phyloP scores from a whole-genome alignment of 495 filamentous ascomycete genomes.

The Aspergillus ellipticus region DNA sequence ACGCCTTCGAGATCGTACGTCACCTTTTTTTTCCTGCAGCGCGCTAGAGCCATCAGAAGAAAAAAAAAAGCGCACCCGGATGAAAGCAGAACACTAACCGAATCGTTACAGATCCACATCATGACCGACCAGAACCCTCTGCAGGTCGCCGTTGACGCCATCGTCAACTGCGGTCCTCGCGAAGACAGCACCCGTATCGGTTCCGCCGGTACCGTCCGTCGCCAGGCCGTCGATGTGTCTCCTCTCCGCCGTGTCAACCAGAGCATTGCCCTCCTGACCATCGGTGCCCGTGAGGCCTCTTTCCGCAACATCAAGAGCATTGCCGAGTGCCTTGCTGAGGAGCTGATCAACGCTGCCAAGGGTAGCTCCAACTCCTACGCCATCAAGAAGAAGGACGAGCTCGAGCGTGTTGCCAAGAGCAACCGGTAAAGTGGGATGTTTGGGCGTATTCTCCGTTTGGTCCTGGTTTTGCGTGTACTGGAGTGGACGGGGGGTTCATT shows the following conservation, averaged over 20 bases:
- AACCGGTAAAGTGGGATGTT: constrained; percentile 76
- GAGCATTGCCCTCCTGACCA: constrained; percentile 94
- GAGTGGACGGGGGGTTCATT: constrained; percentile 48
- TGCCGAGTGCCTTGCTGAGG: constrained; percentile 97
- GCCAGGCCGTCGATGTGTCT: constrained; percentile 99
- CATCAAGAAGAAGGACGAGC: constrained; percentile 99
- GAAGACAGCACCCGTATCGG: constrained; percentile 99
- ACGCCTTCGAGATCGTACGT: constrained; percentile 98
- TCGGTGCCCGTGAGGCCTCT: constrained; percentile 91
- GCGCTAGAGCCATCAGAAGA: constrained; percentile 3
- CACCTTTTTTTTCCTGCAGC: not conserved
- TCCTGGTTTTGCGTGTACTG: constrained; percentile 43
- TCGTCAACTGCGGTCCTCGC: constrained; percentile 99
- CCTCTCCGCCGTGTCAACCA: constrained; percentile 99
- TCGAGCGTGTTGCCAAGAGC: constrained; percentile 99
- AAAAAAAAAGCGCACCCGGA: not conserved
- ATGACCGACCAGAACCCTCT: constrained; percentile 99
- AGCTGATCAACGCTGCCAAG: constrained; percentile 99
- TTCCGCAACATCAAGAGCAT: constrained; percentile 99
- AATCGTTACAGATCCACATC: constrained; percentile 79
- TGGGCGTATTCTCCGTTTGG: constrained; percentile 48
- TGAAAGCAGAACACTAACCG: not conserved
- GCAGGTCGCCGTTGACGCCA: constrained; percentile 98
- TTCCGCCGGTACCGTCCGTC: constrained; percentile 97
- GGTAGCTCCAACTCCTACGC: constrained; percentile 99